Base-by-base conservation (phyloP, 345 rosid species). In the Citrus sp. region DNA sequence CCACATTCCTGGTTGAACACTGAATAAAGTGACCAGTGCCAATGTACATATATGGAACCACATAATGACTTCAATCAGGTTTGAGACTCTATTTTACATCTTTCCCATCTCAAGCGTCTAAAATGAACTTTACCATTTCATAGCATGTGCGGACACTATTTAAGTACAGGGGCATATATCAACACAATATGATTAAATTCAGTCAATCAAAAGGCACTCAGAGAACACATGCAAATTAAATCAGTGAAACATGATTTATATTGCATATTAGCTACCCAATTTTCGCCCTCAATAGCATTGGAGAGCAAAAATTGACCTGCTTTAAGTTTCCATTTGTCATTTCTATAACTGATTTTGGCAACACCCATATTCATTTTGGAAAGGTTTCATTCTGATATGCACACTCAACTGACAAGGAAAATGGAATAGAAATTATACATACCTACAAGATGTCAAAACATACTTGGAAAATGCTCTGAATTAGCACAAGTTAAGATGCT, bases 391-490 rank as follows among this genome's bases (percentile, higher is more conserved):
- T 68, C 62, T 25, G n/a, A 72, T 46, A n/a, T 71, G 67, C 35
- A 56, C 9, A 67, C 70, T 84, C 59, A 75, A 24, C 61, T 37
- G 21, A 51, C 59, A 66, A 60, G 64, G 27, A 75, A 27, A 38
- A 65, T 12, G 40, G 68, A 71, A 61, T 76, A n/a, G 34, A 30
- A 79, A 40, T 46, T 16, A 67, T 25, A 58, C 68, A 65, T 56
- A n/a, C 27, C 59, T 54, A 77, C 56, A 58, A n/a, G 56, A 75
- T 74, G 74, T 55, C 77, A 79, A 46, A 69, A 59, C 67, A 25
- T 24, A 42, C 59, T 63, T 42, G 19, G 66, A 12, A 34, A 60
- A 68, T 55, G 16, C 74, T 35, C 64, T 65, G 62, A 32, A 70
- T 25, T 54, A 19, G 28, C 66, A 64, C 30, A 24, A 32, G 66